Conservation (phyloP, 2,329 filamentous ascomycete genomes). For the Microcyclospora tardicrescens region DNA sequence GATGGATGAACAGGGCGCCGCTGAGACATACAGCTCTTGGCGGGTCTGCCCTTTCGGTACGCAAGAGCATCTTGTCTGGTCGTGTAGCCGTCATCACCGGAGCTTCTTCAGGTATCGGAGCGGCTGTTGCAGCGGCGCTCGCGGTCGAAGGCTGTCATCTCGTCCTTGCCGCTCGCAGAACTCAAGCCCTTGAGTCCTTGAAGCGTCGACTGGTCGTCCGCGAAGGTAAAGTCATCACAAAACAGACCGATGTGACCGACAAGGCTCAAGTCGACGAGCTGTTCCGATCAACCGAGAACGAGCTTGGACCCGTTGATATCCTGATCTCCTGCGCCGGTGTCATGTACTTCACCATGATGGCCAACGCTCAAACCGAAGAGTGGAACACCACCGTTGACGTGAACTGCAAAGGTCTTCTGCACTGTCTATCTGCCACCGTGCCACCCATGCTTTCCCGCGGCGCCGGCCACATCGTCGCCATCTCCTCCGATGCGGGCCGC, state of each 20-base stretch:
- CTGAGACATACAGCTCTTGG: slow-evolving; percentile 35
- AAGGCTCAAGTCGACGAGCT: slow-evolving; percentile 53
- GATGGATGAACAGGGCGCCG: slow-evolving; percentile 58
- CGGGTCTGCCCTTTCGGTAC: slow-evolving; percentile 31
- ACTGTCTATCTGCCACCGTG: slow-evolving; percentile 57
- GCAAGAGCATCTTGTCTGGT: slow-evolving; percentile 49
- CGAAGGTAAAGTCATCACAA: slow-evolving; percentile 53
- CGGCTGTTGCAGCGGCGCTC: slow-evolving; percentile 56
- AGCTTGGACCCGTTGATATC: slow-evolving; percentile 63
- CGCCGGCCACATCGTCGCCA: slow-evolving; percentile 61
- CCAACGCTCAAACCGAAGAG: slow-evolving; percentile 57
- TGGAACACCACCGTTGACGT: slow-evolving; percentile 76
- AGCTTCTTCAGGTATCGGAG: slow-evolving; percentile 67
- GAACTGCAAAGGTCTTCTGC: slow-evolving; percentile 71
- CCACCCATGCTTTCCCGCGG: slow-evolving; percentile 60
- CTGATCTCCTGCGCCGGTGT: slow-evolving; percentile 71
- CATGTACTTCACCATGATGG: slow-evolving; percentile 86
- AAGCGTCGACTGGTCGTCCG: slow-evolving; percentile 46
- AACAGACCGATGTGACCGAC: slow-evolving; percentile 60
- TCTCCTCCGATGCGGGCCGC: slow-evolving; percentile 69
- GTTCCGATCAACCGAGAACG: slow-evolving; percentile 42
- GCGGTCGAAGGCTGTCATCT: slow-evolving; percentile 60
- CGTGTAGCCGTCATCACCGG: slow-evolving; percentile 66
- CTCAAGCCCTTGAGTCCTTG: slow-evolving; percentile 53
- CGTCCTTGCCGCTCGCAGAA: slow-evolving; percentile 57